A percentile compares a stretch with the other conserved stretches of the same genome.
Evolutionary conservation across 495 filamentous ascomycete species (phyloP).

Genomic region (Melanomma pulvis-pyrius): DNA sequence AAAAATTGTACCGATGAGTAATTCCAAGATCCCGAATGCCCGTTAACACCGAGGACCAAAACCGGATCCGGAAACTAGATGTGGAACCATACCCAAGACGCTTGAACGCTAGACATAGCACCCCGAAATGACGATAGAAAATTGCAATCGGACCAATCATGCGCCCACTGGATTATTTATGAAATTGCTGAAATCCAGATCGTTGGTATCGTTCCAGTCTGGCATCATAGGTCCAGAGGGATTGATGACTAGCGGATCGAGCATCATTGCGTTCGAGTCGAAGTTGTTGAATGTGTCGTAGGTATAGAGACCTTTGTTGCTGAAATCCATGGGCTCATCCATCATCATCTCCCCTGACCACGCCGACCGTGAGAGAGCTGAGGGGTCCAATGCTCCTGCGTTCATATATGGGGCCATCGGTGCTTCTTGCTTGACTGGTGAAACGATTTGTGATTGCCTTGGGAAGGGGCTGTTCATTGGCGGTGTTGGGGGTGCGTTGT

Average conservation of each 20-base stretch:
- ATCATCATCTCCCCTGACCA: slow-evolving; percentile 35
- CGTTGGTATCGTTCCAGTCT: slow-evolving; percentile 35
- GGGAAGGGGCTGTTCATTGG: slow-evolving; percentile 41
- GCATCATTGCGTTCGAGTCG: slow-evolving; percentile 28
- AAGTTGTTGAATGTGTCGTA: slow-evolving; percentile 34
- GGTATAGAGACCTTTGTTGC: slow-evolving; percentile 20
- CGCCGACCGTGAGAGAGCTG: slow-evolving; percentile 13
- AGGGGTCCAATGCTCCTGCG: slow-evolving; percentile 30
- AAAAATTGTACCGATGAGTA: neutral
- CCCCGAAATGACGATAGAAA: slow-evolving; percentile 5
- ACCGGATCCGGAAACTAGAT: slow-evolving; percentile 2
- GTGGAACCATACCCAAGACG: slow-evolving; percentile 25
- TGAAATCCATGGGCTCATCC: slow-evolving; percentile 36
- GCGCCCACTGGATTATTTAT: slow-evolving; percentile 35
- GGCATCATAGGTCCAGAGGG: slow-evolving; percentile 23
- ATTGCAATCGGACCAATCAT: slow-evolving; percentile 13
- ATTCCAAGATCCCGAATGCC: slow-evolving; percentile 10
- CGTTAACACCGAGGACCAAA: slow-evolving; percentile 15
- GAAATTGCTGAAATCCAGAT: slow-evolving; percentile 39
- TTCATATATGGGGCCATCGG: slow-evolving; percentile 33
- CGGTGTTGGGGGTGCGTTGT: slow-evolving; percentile 39
- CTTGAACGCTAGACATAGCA: slow-evolving; percentile 35
- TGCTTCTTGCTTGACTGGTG: slow-evolving; percentile 25
- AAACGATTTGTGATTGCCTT: slow-evolving; percentile 31
- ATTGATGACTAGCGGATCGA: slow-evolving; percentile 28